These are phyloP conservation scores for Penicillium sp. DNA, from an alignment of 2,329 filamentous ascomycete genomes.

Conservation along the genomic window DNA sequence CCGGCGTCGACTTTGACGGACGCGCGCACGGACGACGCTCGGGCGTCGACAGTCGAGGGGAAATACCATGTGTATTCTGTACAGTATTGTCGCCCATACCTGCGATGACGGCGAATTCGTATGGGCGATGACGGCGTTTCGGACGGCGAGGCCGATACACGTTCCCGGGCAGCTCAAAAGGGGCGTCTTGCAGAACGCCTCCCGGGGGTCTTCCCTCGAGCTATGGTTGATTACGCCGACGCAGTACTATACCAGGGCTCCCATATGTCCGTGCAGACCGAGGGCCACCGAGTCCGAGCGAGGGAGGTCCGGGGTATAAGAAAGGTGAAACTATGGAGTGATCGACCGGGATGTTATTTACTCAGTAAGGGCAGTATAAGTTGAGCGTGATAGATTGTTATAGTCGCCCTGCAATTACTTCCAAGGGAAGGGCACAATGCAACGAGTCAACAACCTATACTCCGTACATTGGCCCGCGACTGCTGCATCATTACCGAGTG, in stretches of 20 bases:
- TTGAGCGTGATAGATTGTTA: not conserved
- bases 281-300: not conserved
- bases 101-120: constrained; percentile 5
- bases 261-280: not conserved
- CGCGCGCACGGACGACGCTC: constrained; percentile 20
- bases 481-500: too few species aligned
- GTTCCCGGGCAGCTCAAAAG: constrained; percentile 8
- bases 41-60: constrained; percentile 7
- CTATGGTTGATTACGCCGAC: not conserved
- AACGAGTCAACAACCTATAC: not conserved
- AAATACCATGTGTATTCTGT: not conserved
- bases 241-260: not conserved
- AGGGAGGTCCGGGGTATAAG: not conserved
- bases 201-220: constrained; percentile 1
- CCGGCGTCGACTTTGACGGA: constrained; percentile 10
- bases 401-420: not conserved
- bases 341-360: not conserved
- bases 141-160: constrained; percentile 5
- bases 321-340: not conserved
- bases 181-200: constrained; percentile 22
- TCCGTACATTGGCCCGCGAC: not conserved
- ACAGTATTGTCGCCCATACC: not conserved
- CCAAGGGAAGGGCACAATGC: not conserved
- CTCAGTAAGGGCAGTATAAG: not conserved
- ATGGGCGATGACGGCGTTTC: not conserved